A percentile compares a stretch with the other conserved stretches of the same genome.
Evolutionary conservation across 2,329 filamentous ascomycete species (phyloP).

Genomic region (Penicillium sp.): DNA sequence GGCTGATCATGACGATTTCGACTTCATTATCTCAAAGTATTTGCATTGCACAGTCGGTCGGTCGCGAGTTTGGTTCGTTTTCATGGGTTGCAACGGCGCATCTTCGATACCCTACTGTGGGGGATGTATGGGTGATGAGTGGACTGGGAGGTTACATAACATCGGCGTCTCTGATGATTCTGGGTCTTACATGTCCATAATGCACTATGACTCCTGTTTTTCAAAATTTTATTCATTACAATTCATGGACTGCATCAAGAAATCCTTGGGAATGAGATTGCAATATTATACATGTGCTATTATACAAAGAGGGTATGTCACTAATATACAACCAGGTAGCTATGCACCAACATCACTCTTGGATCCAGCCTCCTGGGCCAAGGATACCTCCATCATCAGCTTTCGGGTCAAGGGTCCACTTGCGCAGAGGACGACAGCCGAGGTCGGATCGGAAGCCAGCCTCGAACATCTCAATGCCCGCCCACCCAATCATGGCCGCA

Average conservation of each 20-base stretch:
- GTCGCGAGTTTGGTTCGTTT: conserved; percentile 18
- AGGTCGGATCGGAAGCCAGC: conserved; percentile 68
- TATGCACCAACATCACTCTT: conserved; percentile 33
- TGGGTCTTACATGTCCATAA: conserved; percentile 13
- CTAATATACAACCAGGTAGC: conserved; percentile 19
- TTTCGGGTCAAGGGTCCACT: conserved; percentile 70
- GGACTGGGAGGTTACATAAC: conserved; percentile 21
- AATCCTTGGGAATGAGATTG: not conserved
- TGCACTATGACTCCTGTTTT: conserved; percentile 3
- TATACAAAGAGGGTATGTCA: conserved; percentile 15
- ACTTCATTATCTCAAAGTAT: conserved; percentile 14
- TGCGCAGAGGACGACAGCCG: conserved; percentile 58
- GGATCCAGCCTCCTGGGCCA: conserved; percentile 55
- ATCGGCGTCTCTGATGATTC: conserved; percentile 24
- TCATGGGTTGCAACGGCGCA: conserved; percentile 26
- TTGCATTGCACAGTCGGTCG: conserved; percentile 19
- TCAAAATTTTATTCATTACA: conserved; percentile 1
- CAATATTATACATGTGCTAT: not conserved
- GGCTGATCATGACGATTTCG: conserved; percentile 28
- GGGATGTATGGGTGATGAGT: conserved; percentile 22
- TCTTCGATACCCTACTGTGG: conserved; percentile 29
- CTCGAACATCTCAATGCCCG: conserved; percentile 87
- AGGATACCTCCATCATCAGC: conserved; percentile 65
- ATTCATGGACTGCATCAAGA: not conserved
- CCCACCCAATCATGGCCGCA: conserved; percentile 96